These are phyloP conservation scores for Candida argentea DNA, from an alignment of 805 yeast species.

Conservation along the genomic window DNA sequence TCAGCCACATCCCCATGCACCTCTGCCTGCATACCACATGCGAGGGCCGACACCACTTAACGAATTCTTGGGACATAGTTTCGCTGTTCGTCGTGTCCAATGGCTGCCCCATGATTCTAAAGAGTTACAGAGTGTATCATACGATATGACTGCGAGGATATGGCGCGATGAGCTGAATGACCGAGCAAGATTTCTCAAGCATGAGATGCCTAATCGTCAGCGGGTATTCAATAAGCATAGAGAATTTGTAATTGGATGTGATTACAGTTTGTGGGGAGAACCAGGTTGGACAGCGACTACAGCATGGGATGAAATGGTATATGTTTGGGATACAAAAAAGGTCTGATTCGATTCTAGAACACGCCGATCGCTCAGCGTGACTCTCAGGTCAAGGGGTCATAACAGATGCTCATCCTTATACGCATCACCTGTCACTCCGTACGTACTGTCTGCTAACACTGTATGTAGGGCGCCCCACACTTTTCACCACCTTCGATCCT, in stretches of 20 bases:
- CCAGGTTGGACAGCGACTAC: conserved; percentile 93
- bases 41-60: conserved; percentile 61
- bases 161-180: conserved; percentile 71
- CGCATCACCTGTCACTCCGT: neutral
- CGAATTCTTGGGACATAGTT: conserved; percentile 77
- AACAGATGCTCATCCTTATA: neutral
- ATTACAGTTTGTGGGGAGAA: conserved; percentile 94
- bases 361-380: too few species aligned
- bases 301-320: conserved; percentile 95
- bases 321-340: conserved; percentile 70
- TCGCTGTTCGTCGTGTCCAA: conserved; percentile 70
- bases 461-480: too few species aligned
- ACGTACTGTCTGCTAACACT: too few species aligned
- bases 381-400: too few species aligned
- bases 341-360: too few species aligned
- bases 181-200: conserved; percentile 36
- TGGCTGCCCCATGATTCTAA: conserved; percentile 88
- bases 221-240: conserved; percentile 59
- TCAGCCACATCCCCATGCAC: conserved; percentile 24
- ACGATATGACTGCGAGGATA: conserved; percentile 85
- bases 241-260: conserved; percentile 89
- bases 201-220: conserved; percentile 38
- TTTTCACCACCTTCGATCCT: too few species aligned
- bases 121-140: conserved; percentile 64
- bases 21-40: conserved; percentile 31